These are phyloP conservation scores for Naganishia vaughanmartiniae DNA, from an alignment of 768 basidiomycete species.

Conservation along the genomic window DNA sequence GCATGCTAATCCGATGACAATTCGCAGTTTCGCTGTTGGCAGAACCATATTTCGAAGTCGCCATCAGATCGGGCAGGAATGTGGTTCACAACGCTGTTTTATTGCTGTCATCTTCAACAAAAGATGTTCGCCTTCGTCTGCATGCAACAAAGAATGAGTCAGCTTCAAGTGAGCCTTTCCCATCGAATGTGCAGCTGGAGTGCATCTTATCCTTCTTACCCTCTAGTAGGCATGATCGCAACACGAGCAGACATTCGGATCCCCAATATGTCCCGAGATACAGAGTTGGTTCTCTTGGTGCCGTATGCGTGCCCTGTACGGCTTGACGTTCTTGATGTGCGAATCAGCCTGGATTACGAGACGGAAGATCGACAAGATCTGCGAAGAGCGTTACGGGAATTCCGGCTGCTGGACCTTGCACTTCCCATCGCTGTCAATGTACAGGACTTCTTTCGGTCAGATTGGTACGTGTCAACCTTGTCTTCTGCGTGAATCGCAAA, in stretches of 20 bases:
- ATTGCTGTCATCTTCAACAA: not conserved
- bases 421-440: slow-evolving; percentile 89
- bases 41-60: slow-evolving; percentile 41
- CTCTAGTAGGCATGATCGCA: not conserved
- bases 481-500: not conserved
- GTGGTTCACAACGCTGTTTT: slow-evolving; percentile 34
- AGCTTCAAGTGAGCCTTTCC: not conserved
- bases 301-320: slow-evolving; percentile 47
- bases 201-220: not conserved
- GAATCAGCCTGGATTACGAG: slow-evolving; percentile 66
- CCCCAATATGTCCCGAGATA: not conserved
- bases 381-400: slow-evolving; percentile 59
- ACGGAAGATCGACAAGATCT: slow-evolving; percentile 61
- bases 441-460: slow-evolving; percentile 89
- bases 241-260: slow-evolving; percentile 1
- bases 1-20: not conserved
- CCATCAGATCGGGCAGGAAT: slow-evolving; percentile 41
- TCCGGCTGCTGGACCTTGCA: slow-evolving; percentile 58
- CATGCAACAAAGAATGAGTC: not conserved
- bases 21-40: slow-evolving; percentile 42
- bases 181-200: not conserved
- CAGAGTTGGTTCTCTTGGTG: slow-evolving; percentile 36
- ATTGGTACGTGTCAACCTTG: slow-evolving; percentile 58
- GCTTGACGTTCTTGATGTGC: slow-evolving; percentile 59
- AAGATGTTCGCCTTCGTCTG: slow-evolving; percentile 15